Percentiles rank a stretch among this genome's conserved stretches.
These are phyloP conservation scores for Fraxinus floribunda DNA, from an alignment of 305 asterid species.

Conservation along the genomic window DNA sequence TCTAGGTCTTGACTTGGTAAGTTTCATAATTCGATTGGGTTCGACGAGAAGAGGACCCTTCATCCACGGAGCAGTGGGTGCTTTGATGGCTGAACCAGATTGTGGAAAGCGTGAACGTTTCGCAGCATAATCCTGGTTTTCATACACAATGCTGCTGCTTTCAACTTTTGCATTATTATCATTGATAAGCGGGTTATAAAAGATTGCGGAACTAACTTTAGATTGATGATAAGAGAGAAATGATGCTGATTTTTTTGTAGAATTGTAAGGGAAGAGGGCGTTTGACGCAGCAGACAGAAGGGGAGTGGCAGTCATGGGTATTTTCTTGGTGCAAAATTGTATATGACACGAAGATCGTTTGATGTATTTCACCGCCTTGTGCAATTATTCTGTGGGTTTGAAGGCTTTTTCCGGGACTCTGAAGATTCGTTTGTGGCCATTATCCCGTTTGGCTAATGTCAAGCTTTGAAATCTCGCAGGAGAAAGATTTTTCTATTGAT, in stretches of 20 bases:
- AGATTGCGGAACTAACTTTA: conserved; percentile 18
- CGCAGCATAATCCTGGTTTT: conserved; percentile 19
- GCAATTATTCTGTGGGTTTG: neutral
- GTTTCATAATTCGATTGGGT: conserved; percentile 54
- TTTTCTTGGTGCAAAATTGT: neutral
- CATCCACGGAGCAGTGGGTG: conserved; percentile 99
- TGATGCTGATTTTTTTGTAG: conserved; percentile 25
- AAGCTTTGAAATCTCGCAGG: neutral
- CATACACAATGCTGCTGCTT: conserved; percentile 22
- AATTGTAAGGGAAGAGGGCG: conserved; percentile 30
- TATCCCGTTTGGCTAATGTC: neutral
- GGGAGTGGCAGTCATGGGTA: conserved; percentile 31
- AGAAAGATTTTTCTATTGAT: neutral
- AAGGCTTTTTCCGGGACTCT: neutral
- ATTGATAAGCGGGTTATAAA: conserved; percentile 26
- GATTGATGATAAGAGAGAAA: conserved; percentile 21
- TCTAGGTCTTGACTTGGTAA: conserved; percentile 39
- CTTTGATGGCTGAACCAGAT: conserved; percentile 46
- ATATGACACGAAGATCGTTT: neutral
- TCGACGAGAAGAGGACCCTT: conserved; percentile 64
- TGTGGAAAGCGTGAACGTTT: conserved; percentile 33
- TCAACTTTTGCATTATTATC: conserved; percentile 22
- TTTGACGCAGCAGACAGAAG: conserved; percentile 29
- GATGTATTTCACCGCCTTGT: neutral
- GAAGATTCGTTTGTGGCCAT: neutral